These are phyloP conservation scores for Knoxdaviesia proteae DNA, from an alignment of 2,329 filamentous ascomycete genomes.

Conservation along the genomic window DNA sequence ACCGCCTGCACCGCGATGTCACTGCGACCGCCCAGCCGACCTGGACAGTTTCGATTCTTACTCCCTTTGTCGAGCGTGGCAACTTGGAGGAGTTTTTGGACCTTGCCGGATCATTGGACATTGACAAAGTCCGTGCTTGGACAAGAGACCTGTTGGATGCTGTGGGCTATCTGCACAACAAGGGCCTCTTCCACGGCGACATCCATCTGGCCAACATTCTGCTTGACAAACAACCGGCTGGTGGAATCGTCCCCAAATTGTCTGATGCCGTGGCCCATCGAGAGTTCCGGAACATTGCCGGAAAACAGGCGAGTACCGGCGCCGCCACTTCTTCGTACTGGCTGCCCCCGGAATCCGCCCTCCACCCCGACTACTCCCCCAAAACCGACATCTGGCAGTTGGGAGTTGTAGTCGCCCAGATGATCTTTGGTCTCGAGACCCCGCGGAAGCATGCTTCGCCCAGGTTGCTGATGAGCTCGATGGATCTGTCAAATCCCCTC, in stretches of 20 bases:
- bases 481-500: conserved; percentile 53
- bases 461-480: conserved; percentile 45
- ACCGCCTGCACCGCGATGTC: conserved; percentile 46
- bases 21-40: conserved; percentile 15
- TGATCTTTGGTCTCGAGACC: conserved; percentile 72
- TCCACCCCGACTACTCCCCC: conserved; percentile 38
- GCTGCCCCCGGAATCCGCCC: conserved; percentile 58
- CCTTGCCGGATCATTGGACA: conserved; percentile 51
- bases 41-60: conserved; percentile 60
- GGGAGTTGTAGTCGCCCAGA: conserved; percentile 77
- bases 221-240: conserved; percentile 22
- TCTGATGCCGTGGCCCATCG: conserved; percentile 53
- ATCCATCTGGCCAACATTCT: conserved; percentile 67
- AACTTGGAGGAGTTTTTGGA: conserved; percentile 67
- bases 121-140: conserved; percentile 65
- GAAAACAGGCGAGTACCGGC: conserved; percentile 15
- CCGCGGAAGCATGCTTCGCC: conserved; percentile 63
- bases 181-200: conserved; percentile 65
- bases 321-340: conserved; percentile 61
- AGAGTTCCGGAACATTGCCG: conserved; percentile 40
- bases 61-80: conserved; percentile 60
- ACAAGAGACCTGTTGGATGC: conserved; percentile 83
- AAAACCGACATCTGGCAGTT: conserved; percentile 95
- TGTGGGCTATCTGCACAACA: conserved; percentile 67
- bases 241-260: conserved; percentile 43